A percentile compares a stretch with the other conserved stretches of the same genome.
Conservation (phyloP, 495 filamentous ascomycete genomes). For the Beverwykella pulmonaria region DNA sequence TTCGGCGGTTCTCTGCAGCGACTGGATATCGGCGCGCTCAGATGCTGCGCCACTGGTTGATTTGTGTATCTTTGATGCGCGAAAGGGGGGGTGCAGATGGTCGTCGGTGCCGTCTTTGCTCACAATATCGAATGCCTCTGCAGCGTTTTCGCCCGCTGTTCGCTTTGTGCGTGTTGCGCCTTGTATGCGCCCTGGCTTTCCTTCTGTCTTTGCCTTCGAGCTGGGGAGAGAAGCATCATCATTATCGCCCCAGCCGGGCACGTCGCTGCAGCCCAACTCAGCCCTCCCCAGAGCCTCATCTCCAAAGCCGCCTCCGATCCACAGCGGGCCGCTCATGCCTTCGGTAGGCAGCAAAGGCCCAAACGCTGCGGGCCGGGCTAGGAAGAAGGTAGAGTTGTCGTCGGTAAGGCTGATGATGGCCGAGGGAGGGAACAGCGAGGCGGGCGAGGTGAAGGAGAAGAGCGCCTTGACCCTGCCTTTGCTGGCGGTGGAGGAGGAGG, state of each 20-base stretch:
- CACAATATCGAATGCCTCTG: neutral
- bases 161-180: neutral
- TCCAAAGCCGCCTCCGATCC: conserved; percentile 87
- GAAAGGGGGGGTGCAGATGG: conserved; percentile 73
- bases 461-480: conserved; percentile 52
- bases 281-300: conserved; percentile 70
- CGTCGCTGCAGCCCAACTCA: conserved; percentile 96
- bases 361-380: conserved; percentile 90
- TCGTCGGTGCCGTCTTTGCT: conserved; percentile 79
- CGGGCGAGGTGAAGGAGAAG: conserved; percentile 67
- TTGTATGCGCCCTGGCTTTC: neutral
- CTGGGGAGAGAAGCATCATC: conserved; percentile 17
- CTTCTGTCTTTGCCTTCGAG: conserved; percentile 5
- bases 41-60: conserved; percentile 48
- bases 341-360: conserved; percentile 74
- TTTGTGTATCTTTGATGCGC: conserved; percentile 50
- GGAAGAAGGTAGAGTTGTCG: conserved; percentile 96
- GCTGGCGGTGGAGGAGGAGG: neutral
- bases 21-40: conserved; percentile 89
- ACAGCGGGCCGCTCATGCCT: conserved; percentile 81
- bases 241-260: conserved; percentile 76
- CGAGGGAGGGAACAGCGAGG: conserved; percentile 87
- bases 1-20: conserved; percentile 89
- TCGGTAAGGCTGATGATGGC: conserved; percentile 95
- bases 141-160: neutral